phyloP scores from a whole-genome alignment of 441 rosid species.

The Arabidopsis lyrata region DNA sequence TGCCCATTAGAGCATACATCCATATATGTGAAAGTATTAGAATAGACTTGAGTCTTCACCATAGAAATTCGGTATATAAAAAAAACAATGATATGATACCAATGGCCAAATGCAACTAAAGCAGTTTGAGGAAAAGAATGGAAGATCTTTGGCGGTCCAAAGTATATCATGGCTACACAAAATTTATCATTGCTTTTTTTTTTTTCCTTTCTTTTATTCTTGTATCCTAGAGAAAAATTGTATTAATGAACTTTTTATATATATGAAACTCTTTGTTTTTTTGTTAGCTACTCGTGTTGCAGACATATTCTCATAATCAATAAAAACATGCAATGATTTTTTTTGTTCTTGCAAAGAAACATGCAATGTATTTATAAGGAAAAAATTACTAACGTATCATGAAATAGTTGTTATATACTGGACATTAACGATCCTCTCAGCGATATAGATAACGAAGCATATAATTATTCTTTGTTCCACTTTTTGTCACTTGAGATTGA shows the following conservation, averaged over 20 bases:
- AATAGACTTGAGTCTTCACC: neutral
- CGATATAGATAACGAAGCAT: constrained; percentile 31
- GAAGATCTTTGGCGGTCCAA: constrained; percentile 36
- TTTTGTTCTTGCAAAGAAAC: too few relatives aligned
- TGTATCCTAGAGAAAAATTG: neutral
- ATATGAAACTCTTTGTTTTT: neutral
- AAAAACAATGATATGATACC: neutral
- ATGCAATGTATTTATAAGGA: neutral
- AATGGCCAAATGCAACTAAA: constrained; percentile 10
- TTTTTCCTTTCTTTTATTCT: neutral
- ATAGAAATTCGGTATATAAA: neutral
- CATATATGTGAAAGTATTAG: neutral
- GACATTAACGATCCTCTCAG: constrained; percentile 1
- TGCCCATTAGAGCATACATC: neutral
- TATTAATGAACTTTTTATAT: too few relatives aligned
- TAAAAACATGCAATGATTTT: too few relatives aligned
- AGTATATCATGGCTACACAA: constrained; percentile 24
- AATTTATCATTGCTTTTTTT: constrained; percentile 10
- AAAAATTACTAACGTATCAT: neutral
- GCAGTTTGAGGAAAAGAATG: neutral
- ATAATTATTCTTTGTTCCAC: neutral
- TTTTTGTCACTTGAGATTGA: constrained; percentile 3
- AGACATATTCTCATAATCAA: constrained; percentile 11
- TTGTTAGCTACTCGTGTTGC: neutral
- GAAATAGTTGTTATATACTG: neutral